A percentile compares a stretch with the other conserved stretches of the same genome.
Conservation (phyloP, 306 rosid species). For the Vicia villosa region DNA sequence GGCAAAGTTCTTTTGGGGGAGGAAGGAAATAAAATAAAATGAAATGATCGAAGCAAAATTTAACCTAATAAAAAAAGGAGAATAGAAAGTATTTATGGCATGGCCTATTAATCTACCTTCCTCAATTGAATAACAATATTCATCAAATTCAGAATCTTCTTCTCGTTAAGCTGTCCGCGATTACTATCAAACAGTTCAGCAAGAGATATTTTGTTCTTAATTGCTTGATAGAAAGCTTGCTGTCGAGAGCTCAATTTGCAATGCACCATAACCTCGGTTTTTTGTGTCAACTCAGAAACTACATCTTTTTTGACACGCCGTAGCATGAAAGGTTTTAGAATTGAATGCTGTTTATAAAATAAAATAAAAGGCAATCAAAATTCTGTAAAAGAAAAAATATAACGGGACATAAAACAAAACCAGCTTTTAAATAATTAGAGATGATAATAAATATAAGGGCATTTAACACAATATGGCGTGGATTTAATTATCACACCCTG, state of each 20-base stretch:
- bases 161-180: constrained; percentile 89
- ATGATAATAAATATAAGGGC: background rate
- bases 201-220: constrained; percentile 97
- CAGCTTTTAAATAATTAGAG: background rate
- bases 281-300: constrained; percentile 85
- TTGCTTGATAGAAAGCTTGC: constrained; percentile 97
- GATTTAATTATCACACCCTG: constrained; percentile 1
- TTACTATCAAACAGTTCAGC: constrained; percentile 88
- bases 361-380: constrained; percentile 38
- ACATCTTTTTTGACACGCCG: constrained; percentile 98
- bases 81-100: background rate
- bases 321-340: constrained; percentile 95
- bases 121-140: constrained; percentile 96
- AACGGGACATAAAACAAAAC: background rate
- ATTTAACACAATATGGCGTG: background rate
- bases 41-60: background rate
- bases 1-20: background rate
- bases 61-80: background rate
- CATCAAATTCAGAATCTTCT: constrained; percentile 86
- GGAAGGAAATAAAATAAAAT: background rate
- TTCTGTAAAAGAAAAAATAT: background rate
- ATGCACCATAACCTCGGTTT: constrained; percentile 93
- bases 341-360: constrained; percentile 73
- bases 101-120: constrained; percentile 53
- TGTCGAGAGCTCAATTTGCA: constrained; percentile 98